phyloP scores from a whole-genome alignment of 202 grass and related monocot genomes.

The Eragrostis tef region DNA sequence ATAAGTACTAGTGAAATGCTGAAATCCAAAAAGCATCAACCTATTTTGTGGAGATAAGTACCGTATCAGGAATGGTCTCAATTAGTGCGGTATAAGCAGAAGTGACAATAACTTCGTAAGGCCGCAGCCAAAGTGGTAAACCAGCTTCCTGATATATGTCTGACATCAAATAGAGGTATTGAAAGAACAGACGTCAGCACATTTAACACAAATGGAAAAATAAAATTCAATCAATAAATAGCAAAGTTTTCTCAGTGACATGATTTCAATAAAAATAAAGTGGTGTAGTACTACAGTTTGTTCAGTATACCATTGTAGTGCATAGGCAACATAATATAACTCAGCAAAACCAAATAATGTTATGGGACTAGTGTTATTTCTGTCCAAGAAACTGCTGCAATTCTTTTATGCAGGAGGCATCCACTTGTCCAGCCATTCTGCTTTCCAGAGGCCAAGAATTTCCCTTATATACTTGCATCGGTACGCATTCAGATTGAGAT shows the following conservation, averaged over 20 bases:
- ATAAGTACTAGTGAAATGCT: constrained; percentile 41
- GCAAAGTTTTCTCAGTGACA: constrained; percentile 4
- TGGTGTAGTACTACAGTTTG: too few relatives aligned
- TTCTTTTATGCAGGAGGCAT: constrained; percentile 30
- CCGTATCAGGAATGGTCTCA: constrained; percentile 99
- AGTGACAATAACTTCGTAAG: constrained; percentile 98
- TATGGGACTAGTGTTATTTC: neutral
- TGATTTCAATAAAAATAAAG: constrained; percentile 21
- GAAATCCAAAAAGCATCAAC: constrained; percentile 5
- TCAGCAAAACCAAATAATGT: neutral
- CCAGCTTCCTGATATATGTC: constrained; percentile 99
- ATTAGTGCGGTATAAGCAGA: constrained; percentile 98
- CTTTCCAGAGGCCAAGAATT: neutral
- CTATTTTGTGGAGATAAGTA: constrained; percentile 44
- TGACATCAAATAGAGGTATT: constrained; percentile 48
- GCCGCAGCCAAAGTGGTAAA: constrained; percentile 96
- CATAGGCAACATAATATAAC: constrained; percentile 7
- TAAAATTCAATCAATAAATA: constrained; percentile 17
- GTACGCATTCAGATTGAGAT: neutral
- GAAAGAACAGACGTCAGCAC: constrained; percentile 22
- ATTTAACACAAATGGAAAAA: constrained; percentile 8
- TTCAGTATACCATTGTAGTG: neutral
- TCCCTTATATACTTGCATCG: neutral
- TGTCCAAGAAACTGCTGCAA: constrained; percentile 9
- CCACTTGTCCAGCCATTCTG: neutral